A percentile compares a stretch with the other conserved stretches of the same genome.
These are phyloP conservation scores for Huntiella savannae DNA, from an alignment of 2,329 filamentous ascomycete genomes.

Conservation along the genomic window DNA sequence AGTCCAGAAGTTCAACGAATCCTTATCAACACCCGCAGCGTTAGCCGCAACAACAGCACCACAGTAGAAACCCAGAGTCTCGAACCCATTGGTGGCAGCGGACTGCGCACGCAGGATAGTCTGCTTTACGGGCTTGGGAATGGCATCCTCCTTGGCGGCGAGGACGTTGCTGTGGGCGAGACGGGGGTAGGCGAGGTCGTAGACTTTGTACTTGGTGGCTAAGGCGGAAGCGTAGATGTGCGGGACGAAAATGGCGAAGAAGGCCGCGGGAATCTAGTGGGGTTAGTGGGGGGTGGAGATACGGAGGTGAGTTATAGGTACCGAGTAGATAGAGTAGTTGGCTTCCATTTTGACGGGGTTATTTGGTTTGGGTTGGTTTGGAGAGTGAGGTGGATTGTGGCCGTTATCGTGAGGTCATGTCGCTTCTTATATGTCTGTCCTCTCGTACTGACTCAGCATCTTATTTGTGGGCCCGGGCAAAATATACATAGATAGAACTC, in stretches of 20 bases:
- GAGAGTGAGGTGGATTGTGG: neutral
- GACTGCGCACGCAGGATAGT: slow-evolving; percentile 33
- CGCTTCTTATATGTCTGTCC: neutral
- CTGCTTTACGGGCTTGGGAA: slow-evolving; percentile 27
- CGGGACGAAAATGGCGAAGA: slow-evolving; percentile 20
- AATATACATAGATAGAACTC: no score
- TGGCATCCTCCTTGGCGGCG: neutral
- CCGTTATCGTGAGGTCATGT: neutral
- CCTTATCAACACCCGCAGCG: slow-evolving; percentile 20
- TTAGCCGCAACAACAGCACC: slow-evolving; percentile 27
- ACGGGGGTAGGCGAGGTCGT: slow-evolving; percentile 23
- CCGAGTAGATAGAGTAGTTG: slow-evolving; percentile 6
- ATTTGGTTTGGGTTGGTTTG: neutral
- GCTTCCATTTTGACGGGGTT: no score
- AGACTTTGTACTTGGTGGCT: slow-evolving; percentile 17
- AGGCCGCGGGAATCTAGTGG: slow-evolving; percentile 23
- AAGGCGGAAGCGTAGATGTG: slow-evolving; percentile 18
- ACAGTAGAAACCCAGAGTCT: slow-evolving; percentile 26
- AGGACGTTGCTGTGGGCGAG: slow-evolving; percentile 17
- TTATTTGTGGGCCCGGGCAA: no score
- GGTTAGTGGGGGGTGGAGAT: neutral
- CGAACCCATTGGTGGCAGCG: slow-evolving; percentile 25
- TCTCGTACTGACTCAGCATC: no score
- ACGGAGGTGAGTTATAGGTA: neutral
- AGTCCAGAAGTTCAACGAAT: slow-evolving; percentile 23